These are phyloP conservation scores for Termitomyces sp. DNA, from an alignment of 768 basidiomycete species.

Conservation along the genomic window DNA sequence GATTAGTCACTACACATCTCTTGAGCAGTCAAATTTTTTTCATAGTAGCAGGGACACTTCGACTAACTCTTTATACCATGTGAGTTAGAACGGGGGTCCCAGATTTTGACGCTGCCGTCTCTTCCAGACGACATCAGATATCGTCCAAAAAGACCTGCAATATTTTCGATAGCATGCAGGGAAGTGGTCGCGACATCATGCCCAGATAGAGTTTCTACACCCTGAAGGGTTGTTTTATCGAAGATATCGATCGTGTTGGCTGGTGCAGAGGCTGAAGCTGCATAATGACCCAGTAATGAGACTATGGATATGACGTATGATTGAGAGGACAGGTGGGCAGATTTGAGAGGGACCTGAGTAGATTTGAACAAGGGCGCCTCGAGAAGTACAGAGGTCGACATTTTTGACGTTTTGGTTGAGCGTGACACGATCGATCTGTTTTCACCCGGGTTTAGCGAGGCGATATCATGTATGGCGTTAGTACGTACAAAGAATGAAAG, in stretches of 20 bases:
- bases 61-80: constrained; percentile 59
- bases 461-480: neutral
- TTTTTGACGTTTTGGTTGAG: constrained; percentile 1
- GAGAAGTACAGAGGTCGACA: constrained; percentile 22
- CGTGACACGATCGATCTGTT: neutral
- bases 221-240: constrained; percentile 53
- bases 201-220: constrained; percentile 45
- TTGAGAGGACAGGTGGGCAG: constrained; percentile 32
- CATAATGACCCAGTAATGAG: constrained; percentile 43
- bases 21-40: constrained; percentile 36
- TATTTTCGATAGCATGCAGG: constrained; percentile 39
- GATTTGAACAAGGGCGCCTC: constrained; percentile 24
- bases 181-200: constrained; percentile 58
- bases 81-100: constrained; percentile 64
- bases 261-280: constrained; percentile 59
- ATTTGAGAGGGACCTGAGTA: constrained; percentile 19
- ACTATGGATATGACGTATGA: constrained; percentile 65
- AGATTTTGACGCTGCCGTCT: constrained; percentile 68
- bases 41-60: neutral
- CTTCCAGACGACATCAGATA: constrained; percentile 63
- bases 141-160: constrained; percentile 38
- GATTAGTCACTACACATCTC: constrained; percentile 42
- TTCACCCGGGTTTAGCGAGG: neutral
- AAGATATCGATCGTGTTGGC: constrained; percentile 67
- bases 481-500: neutral